Base-by-base conservation (phyloP, 257 asterid species). In the Solanum piurae region DNA sequence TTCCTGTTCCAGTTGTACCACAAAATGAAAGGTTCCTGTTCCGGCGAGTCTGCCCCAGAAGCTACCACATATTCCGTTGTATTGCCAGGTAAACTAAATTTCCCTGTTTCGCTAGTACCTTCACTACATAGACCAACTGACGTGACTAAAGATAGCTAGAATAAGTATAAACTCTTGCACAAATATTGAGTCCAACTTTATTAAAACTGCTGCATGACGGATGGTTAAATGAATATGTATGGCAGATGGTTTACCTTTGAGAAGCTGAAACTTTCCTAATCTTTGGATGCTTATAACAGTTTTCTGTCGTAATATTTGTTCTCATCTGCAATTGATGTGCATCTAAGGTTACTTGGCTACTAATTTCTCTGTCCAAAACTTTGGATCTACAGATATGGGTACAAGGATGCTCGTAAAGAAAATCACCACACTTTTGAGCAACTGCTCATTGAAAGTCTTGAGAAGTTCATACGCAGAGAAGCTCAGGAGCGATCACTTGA, bases 351-450 rank as follows among this genome's bases (percentile, higher is more conserved):
- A 46, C 27, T 36, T 34, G 88, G 71, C 12, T 34, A 44, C 73
- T 86, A 86, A 86, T 12, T 68, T 27, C 25, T 86, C 73, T 73
- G 55, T 42, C 84, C 83, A 73, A 34, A 25, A 64, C 40, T 68
- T 64, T 85, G 82, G 87, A 23, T 44, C 72, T 80, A 92, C 95
- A 97, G 99, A 89, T 97, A 97, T 72, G 99, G 99, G 34, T 97
- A 97, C 98, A 97, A 96, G 94, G 99, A 97, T 86, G 97, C 91
- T 71, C 99, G 96, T 84, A 96, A 96, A 92, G 99, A 96, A 93
- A 94, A 92, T 91, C 98, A 94, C 93, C 98, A 94, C 91, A 93
- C 92, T 36, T 96, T 97, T 76, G 99, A 97, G 94, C 98, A 97
- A 92, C 91, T 96, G 91, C 94, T 96, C 89, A 95, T 97, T 25